Evolutionary conservation across 108 stramenopile species (phyloP).

Genomic region (Nitzschia putrida): DNA sequence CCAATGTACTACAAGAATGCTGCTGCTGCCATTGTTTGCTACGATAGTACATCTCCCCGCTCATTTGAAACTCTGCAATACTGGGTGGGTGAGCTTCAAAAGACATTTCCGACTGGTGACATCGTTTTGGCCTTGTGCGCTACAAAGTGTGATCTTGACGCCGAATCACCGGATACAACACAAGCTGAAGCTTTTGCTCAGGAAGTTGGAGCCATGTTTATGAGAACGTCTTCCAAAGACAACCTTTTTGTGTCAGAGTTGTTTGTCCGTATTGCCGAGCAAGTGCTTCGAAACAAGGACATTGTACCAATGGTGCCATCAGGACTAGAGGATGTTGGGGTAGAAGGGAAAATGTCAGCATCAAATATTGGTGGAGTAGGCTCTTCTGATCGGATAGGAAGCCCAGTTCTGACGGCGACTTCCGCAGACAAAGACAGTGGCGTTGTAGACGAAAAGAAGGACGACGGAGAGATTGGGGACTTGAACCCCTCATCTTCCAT

Average conservation of each 20-base stretch:
- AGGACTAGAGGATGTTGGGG: too few relatives aligned
- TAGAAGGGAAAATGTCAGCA: too few relatives aligned
- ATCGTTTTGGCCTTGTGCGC: slow-evolving; percentile 76
- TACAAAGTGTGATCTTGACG: slow-evolving; percentile 66
- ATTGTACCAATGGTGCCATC: too few relatives aligned
- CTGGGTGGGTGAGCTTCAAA: slow-evolving; percentile 67
- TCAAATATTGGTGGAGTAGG: too few relatives aligned
- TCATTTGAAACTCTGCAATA: slow-evolving; percentile 61
- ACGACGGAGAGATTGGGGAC: slow-evolving; percentile 5
- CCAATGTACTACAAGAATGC: slow-evolving; percentile 75
- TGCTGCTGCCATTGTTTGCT: slow-evolving; percentile 77
- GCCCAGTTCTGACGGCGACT: too few relatives aligned
- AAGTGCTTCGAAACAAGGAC: slow-evolving; percentile 34
- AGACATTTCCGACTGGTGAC: slow-evolving; percentile 28
- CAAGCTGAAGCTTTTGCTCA: slow-evolving; percentile 66
- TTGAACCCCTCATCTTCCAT: neutral
- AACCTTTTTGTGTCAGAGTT: slow-evolving; percentile 60
- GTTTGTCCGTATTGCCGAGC: slow-evolving; percentile 61
- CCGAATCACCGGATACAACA: slow-evolving; percentile 9
- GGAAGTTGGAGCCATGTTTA: slow-evolving; percentile 56
- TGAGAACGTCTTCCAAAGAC: slow-evolving; percentile 72
- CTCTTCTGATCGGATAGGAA: too few relatives aligned
- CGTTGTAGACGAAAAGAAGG: slow-evolving; percentile 24
- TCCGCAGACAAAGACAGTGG: neutral
- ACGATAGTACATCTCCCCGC: slow-evolving; percentile 57